Evolutionary conservation across 2,329 filamentous ascomycete species (phyloP).

Genomic region (Albifimbria verrucaria): DNA sequence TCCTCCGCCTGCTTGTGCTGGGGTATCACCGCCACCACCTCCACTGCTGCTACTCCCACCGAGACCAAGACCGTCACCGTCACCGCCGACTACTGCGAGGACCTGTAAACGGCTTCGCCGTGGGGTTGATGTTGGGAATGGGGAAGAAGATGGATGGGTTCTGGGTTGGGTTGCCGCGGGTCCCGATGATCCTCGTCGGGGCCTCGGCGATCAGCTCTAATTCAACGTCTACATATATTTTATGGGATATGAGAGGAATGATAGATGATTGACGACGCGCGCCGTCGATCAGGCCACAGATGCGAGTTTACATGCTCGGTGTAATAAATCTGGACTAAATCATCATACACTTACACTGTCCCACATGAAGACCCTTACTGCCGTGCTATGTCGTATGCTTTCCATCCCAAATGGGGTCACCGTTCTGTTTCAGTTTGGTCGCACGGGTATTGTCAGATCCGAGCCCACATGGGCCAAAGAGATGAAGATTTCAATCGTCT

Average conservation of each 20-base stretch:
- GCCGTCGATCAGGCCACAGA: not conserved
- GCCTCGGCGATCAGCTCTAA: not conserved
- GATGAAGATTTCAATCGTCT: no score
- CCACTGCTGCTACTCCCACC: constrained; percentile 35
- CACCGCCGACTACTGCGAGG: constrained; percentile 39
- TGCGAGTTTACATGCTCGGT: constrained; percentile 1
- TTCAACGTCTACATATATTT: constrained; percentile 5
- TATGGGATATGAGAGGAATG: constrained; percentile 11
- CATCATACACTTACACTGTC: not conserved
- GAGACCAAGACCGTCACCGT: constrained; percentile 38
- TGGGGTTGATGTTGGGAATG: not conserved
- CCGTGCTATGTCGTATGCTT: no score
- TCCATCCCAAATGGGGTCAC: no score
- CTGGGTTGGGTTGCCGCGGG: not conserved
- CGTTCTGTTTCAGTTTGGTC: not conserved
- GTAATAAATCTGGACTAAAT: constrained; percentile 3
- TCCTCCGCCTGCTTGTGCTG: constrained; percentile 43
- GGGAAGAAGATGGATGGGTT: not conserved
- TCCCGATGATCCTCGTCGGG: not conserved
- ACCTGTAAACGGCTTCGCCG: constrained; percentile 17
- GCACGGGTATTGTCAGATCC: no score
- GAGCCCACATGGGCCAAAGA: no score
- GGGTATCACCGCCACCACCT: constrained; percentile 36
- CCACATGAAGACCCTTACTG: not conserved
- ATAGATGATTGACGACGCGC: constrained; percentile 3